A percentile compares a stretch with the other conserved stretches of the same genome.
These are phyloP conservation scores for Millerozyma miso DNA, from an alignment of 805 yeast genomes.

Conservation along the genomic window DNA sequence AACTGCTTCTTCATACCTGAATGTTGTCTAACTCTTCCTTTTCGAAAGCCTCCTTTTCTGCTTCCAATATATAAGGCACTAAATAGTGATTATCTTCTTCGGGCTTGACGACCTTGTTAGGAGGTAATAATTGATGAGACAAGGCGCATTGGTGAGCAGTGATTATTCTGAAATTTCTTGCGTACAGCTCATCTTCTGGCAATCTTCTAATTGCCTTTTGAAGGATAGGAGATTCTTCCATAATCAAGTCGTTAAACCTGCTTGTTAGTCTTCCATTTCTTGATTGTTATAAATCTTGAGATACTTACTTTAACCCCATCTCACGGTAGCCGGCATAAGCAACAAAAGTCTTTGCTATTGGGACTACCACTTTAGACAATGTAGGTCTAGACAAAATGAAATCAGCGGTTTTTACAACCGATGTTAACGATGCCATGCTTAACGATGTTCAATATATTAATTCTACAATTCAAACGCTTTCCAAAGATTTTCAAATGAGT, in stretches of 20 bases:
- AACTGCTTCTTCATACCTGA: constrained; percentile 20
- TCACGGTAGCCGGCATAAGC: constrained; percentile 88
- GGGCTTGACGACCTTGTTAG: constrained; percentile 68
- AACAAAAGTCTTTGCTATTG: constrained; percentile 72
- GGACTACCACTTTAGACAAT: constrained; percentile 70
- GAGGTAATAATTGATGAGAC: constrained; percentile 81
- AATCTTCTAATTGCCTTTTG: constrained; percentile 87
- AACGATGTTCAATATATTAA: background rate
- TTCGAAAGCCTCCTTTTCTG: constrained; percentile 88
- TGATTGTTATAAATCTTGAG: constrained; percentile 8
- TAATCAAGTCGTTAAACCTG: constrained; percentile 77
- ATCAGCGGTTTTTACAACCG: constrained; percentile 71
- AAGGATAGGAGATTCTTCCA: constrained; percentile 82
- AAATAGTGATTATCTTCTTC: constrained; percentile 82
- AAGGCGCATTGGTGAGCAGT: constrained; percentile 88
- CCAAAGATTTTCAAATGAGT: background rate
- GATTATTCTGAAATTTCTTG: constrained; percentile 87
- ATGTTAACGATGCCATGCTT: constrained; percentile 57
- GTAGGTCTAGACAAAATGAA: constrained; percentile 76
- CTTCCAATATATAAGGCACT: constrained; percentile 86
- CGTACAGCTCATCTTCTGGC: constrained; percentile 78
- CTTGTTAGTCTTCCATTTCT: constrained; percentile 13
- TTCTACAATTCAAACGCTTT: background rate
- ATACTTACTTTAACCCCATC: constrained; percentile 67
- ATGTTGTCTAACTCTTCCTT: constrained; percentile 85